Evolutionary conservation across 495 filamentous ascomycete species (phyloP), one percentile per base, ranked within the genome.

Genomic region (Podospora sp.): DNA sequence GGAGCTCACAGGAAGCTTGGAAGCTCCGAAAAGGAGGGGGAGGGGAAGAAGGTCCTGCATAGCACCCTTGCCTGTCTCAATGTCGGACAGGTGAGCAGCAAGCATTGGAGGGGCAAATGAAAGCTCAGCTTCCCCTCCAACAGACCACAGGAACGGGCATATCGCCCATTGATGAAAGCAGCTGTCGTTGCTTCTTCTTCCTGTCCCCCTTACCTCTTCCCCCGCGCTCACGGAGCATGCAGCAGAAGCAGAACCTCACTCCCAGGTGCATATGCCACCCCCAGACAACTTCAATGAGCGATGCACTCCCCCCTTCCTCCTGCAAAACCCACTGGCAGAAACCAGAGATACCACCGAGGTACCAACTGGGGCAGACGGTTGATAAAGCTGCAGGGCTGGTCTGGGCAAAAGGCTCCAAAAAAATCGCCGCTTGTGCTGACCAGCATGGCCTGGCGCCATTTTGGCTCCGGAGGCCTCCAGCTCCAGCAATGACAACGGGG

Each of bases 201-300:
- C 3, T 33, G 3, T 52, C 12, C 49, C 49, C 12, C 49, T 52
- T 18, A 3, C 18, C 51, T 53, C 29, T 33, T 27, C 26, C 22
- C 21, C 26, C 20, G 40, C 22, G 22, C 35, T 33, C 29, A 58
- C 63, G 63, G 61, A 65, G 66, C 65, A 62, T 33, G 29, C 29
- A 33, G 29, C 8, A n/a, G n/a, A n/a, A n/a, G n/a, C n/a, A n/a
- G n/a, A n/a, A 8, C 29, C 29, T 33, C 4, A 33, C 29, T 33
- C 4, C 29, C 29, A 33, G 29, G 3, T 65, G 69, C 69, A 71
- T 71, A 71, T 71, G 69, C 69, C 65, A n/a, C 62, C 69, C 69
- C 67, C 69, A 36, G 9, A 11, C 20, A 9, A 18, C 25, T 1
- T 61, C 58, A 61, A 61, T 36, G 27, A 40, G 58, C 4, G 22